Conservation (phyloP, 192 early-diverging fungal species). For the Backusella tarrabulga region DNA sequence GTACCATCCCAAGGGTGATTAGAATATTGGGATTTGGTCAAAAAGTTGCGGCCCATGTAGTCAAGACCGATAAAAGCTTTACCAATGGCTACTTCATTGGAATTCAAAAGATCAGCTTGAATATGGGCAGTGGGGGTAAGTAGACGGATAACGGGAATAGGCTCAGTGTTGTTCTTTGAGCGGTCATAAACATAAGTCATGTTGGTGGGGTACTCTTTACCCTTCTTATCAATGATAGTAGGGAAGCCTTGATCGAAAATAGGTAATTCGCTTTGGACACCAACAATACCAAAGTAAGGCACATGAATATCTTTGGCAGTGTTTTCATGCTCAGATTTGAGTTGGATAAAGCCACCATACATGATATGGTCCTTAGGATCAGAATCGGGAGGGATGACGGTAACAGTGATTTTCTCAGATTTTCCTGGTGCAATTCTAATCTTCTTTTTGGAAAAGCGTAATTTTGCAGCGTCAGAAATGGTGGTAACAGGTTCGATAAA, state of each 20-base stretch:
- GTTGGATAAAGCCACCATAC: constrained; percentile 51
- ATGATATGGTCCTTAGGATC: constrained; percentile 29
- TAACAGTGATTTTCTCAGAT: constrained; percentile 17
- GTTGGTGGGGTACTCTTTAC: background rate
- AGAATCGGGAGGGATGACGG: constrained; percentile 25
- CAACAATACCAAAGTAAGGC: constrained; percentile 50
- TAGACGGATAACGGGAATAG: constrained; percentile 15
- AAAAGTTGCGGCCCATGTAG: constrained; percentile 27
- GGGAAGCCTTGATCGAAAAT: constrained; percentile 36
- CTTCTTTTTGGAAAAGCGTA: constrained; percentile 19
- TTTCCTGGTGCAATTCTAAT: constrained; percentile 23
- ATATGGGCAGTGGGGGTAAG: constrained; percentile 25
- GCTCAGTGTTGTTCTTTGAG: background rate
- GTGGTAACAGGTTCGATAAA: constrained; percentile 8
- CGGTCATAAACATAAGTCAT: constrained; percentile 11
- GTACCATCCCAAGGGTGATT: constrained; percentile 15
- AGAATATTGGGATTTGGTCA: background rate
- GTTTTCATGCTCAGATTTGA: constrained; percentile 22
- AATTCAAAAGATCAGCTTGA: constrained; percentile 20
- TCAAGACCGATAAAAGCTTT: background rate
- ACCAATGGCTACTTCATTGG: constrained; percentile 19
- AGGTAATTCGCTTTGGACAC: constrained; percentile 44
- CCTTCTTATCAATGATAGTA: constrained; percentile 1
- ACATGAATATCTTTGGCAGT: constrained; percentile 28
- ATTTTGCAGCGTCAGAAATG: constrained; percentile 5